These are phyloP conservation scores for Vitis hybrid DNA, from an alignment of 177 flowering plant genomes.

Conservation along the genomic window DNA sequence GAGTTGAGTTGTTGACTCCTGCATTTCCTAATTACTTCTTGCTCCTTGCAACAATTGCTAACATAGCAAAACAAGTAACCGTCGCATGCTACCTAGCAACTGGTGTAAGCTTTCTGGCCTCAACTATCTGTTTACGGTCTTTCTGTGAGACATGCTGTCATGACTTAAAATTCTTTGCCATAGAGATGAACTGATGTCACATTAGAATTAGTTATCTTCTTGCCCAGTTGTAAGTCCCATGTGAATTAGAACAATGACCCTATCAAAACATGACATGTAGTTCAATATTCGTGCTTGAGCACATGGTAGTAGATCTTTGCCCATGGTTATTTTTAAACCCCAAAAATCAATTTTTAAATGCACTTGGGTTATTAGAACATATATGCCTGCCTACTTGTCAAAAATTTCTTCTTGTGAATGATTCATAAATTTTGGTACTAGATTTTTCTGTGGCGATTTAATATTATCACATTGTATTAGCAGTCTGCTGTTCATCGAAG, in stretches of 20 bases:
- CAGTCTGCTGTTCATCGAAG: conserved; percentile 93
- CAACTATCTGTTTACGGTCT: background rate
- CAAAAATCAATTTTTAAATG: background rate
- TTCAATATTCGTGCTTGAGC: no score
- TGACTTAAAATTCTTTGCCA: background rate
- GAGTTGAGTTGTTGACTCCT: conserved; percentile 91
- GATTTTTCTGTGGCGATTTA: conserved; percentile 9
- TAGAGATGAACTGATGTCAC: background rate
- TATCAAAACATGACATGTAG: no score
- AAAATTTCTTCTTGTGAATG: background rate
- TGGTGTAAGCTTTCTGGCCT: conserved; percentile 50
- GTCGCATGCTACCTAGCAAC: conserved; percentile 85
- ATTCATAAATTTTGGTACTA: background rate
- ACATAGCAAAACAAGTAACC: conserved; percentile 89
- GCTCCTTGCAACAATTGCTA: conserved; percentile 84
- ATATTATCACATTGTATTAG: conserved; percentile 13
- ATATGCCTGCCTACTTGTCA: background rate
- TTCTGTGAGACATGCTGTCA: conserved; percentile 1
- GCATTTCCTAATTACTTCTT: conserved; percentile 72
- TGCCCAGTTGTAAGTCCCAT: background rate
- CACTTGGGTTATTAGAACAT: background rate
- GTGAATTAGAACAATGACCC: no score
- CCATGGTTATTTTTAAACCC: background rate
- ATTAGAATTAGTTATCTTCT: no score
- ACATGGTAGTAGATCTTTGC: no score